Evolutionary conservation across 2,329 filamentous ascomycete genomes (phyloP).

Genomic region (Coniochaeta sp.): DNA sequence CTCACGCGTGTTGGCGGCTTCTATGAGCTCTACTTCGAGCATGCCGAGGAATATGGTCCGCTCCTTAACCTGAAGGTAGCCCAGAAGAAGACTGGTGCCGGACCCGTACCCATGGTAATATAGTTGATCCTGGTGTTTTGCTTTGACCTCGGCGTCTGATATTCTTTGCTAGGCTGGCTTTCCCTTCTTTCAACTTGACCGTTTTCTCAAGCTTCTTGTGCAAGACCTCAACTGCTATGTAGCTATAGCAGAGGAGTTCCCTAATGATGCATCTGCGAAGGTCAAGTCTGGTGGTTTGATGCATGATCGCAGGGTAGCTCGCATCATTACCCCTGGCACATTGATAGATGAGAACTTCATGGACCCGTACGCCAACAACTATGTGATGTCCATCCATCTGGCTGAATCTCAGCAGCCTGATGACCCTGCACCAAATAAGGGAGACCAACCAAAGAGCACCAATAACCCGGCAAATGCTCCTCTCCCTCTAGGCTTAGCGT

Average conservation of each 20-base stretch:
- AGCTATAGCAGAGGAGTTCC: constrained; percentile 88
- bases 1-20: constrained; percentile 91
- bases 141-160: constrained; percentile 18
- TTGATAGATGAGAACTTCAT: constrained; percentile 97
- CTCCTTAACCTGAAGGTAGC: constrained; percentile 83
- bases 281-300: constrained; percentile 69
- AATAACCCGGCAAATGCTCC: constrained; percentile 12
- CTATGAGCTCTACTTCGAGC: constrained; percentile 96
- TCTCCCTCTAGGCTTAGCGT: constrained; percentile 67
- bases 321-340: constrained; percentile 89
- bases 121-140: constrained; percentile 3
- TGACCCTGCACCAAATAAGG: not conserved
- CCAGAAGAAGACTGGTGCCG: constrained; percentile 69
- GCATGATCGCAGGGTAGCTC: constrained; percentile 77
- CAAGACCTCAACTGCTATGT: constrained; percentile 87
- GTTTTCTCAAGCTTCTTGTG: constrained; percentile 87
- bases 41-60: constrained; percentile 82
- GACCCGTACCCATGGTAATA: constrained; percentile 75
- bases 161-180: constrained; percentile 65
- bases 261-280: constrained; percentile 62
- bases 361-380: constrained; percentile 90
- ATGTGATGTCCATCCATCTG: constrained; percentile 72
- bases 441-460: not conserved
- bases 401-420: constrained; percentile 7
- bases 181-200: constrained; percentile 84